phyloP scores from a whole-genome alignment of 495 filamentous ascomycete genomes.

The Tuber aestivum region DNA sequence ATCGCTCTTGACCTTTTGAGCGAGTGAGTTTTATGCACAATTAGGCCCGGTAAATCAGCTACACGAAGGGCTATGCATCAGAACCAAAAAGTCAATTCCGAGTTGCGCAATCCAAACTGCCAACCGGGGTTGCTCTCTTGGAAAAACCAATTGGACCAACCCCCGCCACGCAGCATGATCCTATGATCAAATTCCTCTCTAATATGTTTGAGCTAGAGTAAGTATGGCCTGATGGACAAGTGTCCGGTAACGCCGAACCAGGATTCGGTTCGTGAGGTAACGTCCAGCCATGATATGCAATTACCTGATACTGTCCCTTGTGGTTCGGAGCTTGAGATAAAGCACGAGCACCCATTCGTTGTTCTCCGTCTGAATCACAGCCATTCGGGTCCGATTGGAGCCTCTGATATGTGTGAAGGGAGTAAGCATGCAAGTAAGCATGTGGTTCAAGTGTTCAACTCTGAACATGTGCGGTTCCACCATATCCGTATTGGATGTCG shows the following conservation, averaged over 20 bases:
- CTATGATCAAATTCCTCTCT: background rate
- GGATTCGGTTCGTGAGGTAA: background rate
- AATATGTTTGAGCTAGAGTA: background rate
- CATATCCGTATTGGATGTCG: background rate
- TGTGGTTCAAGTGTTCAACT: background rate
- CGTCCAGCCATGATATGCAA: background rate
- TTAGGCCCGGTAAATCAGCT: background rate
- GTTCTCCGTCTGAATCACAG: background rate
- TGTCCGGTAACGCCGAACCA: background rate
- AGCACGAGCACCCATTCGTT: background rate
- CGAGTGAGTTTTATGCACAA: background rate
- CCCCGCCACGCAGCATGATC: background rate
- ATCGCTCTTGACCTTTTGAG: background rate
- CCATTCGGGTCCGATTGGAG: background rate
- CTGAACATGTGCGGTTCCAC: background rate
- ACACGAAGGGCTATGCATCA: background rate
- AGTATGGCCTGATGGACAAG: conserved; percentile 1
- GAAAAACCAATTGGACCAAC: background rate
- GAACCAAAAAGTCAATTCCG: background rate
- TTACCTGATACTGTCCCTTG: background rate
- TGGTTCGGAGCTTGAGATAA: background rate
- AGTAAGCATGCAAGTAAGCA: background rate
- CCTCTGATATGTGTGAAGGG: background rate
- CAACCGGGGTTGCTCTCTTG: background rate
- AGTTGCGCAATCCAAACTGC: background rate